Base-by-base conservation (phyloP, 2,329 filamentous ascomycete species). In the Aspergillus cejpii region DNA sequence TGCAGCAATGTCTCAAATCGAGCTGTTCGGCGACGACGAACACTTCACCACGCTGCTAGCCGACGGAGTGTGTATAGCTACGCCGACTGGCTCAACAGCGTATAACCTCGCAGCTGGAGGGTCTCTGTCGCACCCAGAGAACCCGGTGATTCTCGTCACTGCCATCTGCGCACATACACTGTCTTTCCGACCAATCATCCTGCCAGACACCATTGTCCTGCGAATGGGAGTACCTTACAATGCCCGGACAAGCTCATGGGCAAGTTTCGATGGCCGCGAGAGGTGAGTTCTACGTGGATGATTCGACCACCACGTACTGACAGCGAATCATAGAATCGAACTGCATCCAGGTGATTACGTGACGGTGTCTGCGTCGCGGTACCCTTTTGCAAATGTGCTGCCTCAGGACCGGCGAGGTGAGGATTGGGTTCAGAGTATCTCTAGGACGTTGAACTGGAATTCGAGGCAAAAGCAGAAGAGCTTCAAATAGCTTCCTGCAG, bases 71-170 rank as follows among this genome's bases (percentile, higher is more conserved):
- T 95, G 89, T 62, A 85, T 97, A 19, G 89, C 91, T 1, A 97
- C 91, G 5, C 92, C 91, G 0, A 97, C 92, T 0, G 92, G 91
- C 11, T 92, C 86, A 5, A 97, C 91, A 11, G 91, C 91, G 14
- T 97, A 97, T 70, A 96, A 95, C 61, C 82, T 97, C 15, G 91
- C 90, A 0, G 90, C 91, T 0, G 92, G 92, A n/a, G 91, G 91
- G 15, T 94, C 88, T 2, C 77, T 97, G 19, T 96, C 89, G 60
- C 91, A 97, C 63, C 91, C 91, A 0, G 92, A 97, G 57, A 97
- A 96, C 63, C 92, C 91, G 0, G 90, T 96, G 38, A 95, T 97
- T 68, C 80, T 97, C 1, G 81, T 97, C 5, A 95, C 90, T 0
- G 85, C 91, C 39, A 95, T 97, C 44, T 96, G 90, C 63, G 87